Base-by-base conservation (phyloP, 129 eudicot genomes). In the Arctium lappa region DNA sequence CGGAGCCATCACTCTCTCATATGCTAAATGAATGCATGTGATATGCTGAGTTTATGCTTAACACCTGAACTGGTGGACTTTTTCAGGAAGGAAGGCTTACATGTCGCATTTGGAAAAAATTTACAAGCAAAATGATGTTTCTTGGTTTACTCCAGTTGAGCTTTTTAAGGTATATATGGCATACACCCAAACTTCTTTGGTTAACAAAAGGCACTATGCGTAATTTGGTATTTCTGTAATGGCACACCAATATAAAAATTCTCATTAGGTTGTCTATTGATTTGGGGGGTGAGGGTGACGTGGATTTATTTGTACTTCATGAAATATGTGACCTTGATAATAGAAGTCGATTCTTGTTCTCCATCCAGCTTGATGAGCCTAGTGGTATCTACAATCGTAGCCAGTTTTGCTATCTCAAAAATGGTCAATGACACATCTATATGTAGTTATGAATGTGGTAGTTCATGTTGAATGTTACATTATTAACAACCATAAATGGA, bases 91-190 rank as follows among this genome's bases (percentile, higher is more conserved):
- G 87, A 93, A 93, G 87, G 97, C 93, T 50, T 95, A 95, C 86
- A 73, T 92, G 88, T 80, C 91, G 50, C 92, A 91, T 86, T 85
- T 93, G 91, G 88, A 88, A 40, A 90, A 85, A 76, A 86, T 95
- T 73, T 95, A 95, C 93, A 93, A 89, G 92, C 98, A 95, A 86
- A 89, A 89, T 83, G 97, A 95, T 72, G 88, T 88, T 29, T 91
- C 99, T 40, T 95, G 99, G 99, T 95, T 95, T 87, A 95, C 99
- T 76, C 98, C 99, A 0, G 99, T 95, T 29, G 99, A 95, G 87
- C 99, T 95, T n/a, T 93, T 95, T 84, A 95, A 95, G 99, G 99
- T 93, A 83, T 39, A 76, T 33, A 66, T 48, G 7, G 5, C 63
- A 34, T 39, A 38, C 32, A 69, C 66, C 36, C 68, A n/a, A 60